phyloP scores from a whole-genome alignment of 441 rosid genomes.

The Iberis amara region DNA sequence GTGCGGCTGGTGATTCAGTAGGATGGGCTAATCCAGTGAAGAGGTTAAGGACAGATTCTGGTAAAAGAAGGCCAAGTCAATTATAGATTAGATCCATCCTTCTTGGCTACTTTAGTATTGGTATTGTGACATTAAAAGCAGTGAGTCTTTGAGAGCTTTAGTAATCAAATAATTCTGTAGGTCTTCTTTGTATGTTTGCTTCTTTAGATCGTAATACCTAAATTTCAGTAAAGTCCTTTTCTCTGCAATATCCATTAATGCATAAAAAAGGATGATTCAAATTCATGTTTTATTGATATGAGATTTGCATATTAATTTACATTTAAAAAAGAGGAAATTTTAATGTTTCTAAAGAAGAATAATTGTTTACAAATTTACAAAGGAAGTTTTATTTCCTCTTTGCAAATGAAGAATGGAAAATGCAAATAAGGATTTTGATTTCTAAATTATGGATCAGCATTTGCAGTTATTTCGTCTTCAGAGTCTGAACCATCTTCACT shows the following conservation, averaged over 20 bases:
- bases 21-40: slow-evolving; percentile 99
- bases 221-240: slow-evolving; percentile 7
- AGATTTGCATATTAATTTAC: not conserved
- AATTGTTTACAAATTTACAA: slow-evolving; percentile 29
- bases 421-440: slow-evolving; percentile 19
- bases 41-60: slow-evolving; percentile 90
- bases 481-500: slow-evolving; percentile 43
- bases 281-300: too few species aligned
- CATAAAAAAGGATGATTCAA: too few species aligned
- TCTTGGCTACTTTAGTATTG: slow-evolving; percentile 17
- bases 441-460: slow-evolving; percentile 54
- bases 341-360: slow-evolving; percentile 16
- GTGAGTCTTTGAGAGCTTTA: slow-evolving; percentile 14
- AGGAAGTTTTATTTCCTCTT: slow-evolving; percentile 21
- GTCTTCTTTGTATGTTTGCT: slow-evolving; percentile 15
- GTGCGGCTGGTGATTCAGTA: slow-evolving; percentile 47
- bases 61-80: slow-evolving; percentile 92
- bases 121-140: slow-evolving; percentile 20
- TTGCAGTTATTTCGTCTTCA: slow-evolving; percentile 53
- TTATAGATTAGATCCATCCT: slow-evolving; percentile 35
- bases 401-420: slow-evolving; percentile 16
- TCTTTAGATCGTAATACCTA: slow-evolving; percentile 19
- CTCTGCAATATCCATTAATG: slow-evolving; percentile 16
- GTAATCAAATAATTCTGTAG: slow-evolving; percentile 27
- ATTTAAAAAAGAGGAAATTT: not conserved